These are phyloP conservation scores for Lasiosphaeris hirsuta DNA, from an alignment of 495 filamentous ascomycete genomes.

Conservation along the genomic window DNA sequence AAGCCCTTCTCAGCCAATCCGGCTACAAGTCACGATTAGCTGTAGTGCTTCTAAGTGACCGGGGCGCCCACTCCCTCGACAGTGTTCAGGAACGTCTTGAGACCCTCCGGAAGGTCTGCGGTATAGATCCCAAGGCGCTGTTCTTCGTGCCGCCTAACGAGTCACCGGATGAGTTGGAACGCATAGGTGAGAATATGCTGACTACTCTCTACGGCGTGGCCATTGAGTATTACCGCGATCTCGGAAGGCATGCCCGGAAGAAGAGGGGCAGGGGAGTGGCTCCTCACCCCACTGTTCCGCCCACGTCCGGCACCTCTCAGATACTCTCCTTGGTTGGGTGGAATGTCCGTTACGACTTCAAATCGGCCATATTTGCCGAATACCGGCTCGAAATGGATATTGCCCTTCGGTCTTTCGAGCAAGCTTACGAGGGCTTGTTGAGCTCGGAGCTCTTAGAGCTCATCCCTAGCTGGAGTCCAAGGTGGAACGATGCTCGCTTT, in stretches of 20 bases:
- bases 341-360: conserved; percentile 91
- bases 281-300: conserved; percentile 79
- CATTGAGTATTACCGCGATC: conserved; percentile 84
- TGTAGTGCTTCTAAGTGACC: conserved; percentile 75
- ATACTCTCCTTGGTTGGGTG: conserved; percentile 80
- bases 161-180: conserved; percentile 56
- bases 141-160: conserved; percentile 57
- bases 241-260: conserved; percentile 81
- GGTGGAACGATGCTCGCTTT: conserved; percentile 81
- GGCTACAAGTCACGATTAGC: conserved; percentile 70
- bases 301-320: conserved; percentile 76
- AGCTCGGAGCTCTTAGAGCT: conserved; percentile 78
- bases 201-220: conserved; percentile 62
- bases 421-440: conserved; percentile 77
- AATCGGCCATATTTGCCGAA: conserved; percentile 83
- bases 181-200: conserved; percentile 56
- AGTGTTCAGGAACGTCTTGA: conserved; percentile 62
- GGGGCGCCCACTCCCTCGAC: conserved; percentile 57
- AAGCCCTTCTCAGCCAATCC: conserved; percentile 59
- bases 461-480: conserved; percentile 79
- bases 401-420: conserved; percentile 75
- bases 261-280: conserved; percentile 72
- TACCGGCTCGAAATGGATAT: conserved; percentile 87
- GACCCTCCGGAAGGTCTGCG: conserved; percentile 71
- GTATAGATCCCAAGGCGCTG: conserved; percentile 69